Evolutionary conservation across 2,329 filamentous ascomycete genomes (phyloP).

Genomic region (Hysterium pulicare): DNA sequence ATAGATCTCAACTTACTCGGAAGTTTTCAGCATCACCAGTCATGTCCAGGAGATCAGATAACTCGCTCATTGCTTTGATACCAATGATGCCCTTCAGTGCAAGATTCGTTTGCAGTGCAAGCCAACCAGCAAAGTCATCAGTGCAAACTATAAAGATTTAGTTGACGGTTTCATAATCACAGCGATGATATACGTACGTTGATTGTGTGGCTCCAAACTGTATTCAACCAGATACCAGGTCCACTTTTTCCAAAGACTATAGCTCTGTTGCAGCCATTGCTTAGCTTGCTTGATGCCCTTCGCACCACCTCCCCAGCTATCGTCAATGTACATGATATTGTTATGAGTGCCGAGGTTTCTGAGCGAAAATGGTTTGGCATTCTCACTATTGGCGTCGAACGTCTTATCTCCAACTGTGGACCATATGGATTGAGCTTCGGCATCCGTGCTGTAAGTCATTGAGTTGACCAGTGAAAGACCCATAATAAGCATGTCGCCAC

Average conservation of each 20-base stretch:
- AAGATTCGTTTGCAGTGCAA: constrained; percentile 76
- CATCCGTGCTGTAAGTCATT: constrained; percentile 59
- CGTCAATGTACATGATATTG: constrained; percentile 58
- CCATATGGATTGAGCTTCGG: constrained; percentile 57
- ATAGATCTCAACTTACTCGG: constrained; percentile 44
- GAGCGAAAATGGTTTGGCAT: constrained; percentile 48
- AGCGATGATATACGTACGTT: constrained; percentile 47
- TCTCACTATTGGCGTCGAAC: constrained; percentile 15
- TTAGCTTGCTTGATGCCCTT: constrained; percentile 56
- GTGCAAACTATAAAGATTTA: constrained; percentile 58
- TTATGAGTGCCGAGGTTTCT: constrained; percentile 47
- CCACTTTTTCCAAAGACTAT: constrained; percentile 72
- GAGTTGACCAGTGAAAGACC: constrained; percentile 74
- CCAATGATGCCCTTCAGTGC: constrained; percentile 82
- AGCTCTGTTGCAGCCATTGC: constrained; percentile 67
- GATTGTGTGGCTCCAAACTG: constrained; percentile 69
- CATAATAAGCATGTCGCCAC: constrained; percentile 81
- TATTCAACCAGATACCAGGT: constrained; percentile 74
- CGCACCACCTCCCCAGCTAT: constrained; percentile 54
- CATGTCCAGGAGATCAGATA: constrained; percentile 62
- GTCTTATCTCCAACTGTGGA: constrained; percentile 43
- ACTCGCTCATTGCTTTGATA: constrained; percentile 72
- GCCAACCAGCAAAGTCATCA: constrained; percentile 77
- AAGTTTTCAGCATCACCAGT: constrained; percentile 57
- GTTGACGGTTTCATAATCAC: neutral